These are phyloP conservation scores for Penicillium maclennaniae DNA, from an alignment of 495 filamentous ascomycete species.

Conservation along the genomic window DNA sequence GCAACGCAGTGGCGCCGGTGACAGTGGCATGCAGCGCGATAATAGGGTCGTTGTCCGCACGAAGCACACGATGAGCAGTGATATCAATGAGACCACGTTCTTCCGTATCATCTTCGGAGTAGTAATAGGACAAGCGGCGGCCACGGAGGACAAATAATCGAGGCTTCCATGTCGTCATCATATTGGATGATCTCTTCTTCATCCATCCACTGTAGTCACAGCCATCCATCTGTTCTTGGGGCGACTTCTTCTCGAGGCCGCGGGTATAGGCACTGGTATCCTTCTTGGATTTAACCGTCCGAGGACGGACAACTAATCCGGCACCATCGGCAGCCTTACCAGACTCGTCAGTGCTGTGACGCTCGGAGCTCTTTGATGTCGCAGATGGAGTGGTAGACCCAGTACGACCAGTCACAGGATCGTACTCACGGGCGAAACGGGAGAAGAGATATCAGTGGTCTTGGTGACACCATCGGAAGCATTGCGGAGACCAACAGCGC, in stretches of 20 bases:
- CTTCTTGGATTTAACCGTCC: constrained; percentile 73
- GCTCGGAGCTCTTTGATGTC: constrained; percentile 72
- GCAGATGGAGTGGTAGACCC: constrained; percentile 84
- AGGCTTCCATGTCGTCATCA: constrained; percentile 96
- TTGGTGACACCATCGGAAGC: constrained; percentile 67
- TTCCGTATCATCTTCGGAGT: constrained; percentile 84
- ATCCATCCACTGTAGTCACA: constrained; percentile 99
- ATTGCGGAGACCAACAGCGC: constrained; percentile 64
- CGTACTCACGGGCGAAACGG: constrained; percentile 61
- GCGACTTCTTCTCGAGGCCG: constrained; percentile 77
- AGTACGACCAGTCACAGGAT: constrained; percentile 67
- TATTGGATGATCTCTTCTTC: constrained; percentile 94
- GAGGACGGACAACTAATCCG: constrained; percentile 42
- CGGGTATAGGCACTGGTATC: constrained; percentile 90
- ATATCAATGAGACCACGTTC: constrained; percentile 98
- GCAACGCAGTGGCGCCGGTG: constrained; percentile 77
- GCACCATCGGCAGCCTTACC: constrained; percentile 59
- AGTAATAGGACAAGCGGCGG: constrained; percentile 90
- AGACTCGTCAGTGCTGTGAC: constrained; percentile 61
- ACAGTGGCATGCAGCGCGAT: constrained; percentile 87
- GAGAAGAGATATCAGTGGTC: constrained; percentile 31
- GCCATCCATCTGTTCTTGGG: constrained; percentile 76
- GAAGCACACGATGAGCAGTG: constrained; percentile 89
- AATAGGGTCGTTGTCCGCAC: constrained; percentile 88
- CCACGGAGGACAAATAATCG: constrained; percentile 91